These are phyloP conservation scores for Cicer cuneatum DNA, from an alignment of 306 rosid species.

Conservation along the genomic window DNA sequence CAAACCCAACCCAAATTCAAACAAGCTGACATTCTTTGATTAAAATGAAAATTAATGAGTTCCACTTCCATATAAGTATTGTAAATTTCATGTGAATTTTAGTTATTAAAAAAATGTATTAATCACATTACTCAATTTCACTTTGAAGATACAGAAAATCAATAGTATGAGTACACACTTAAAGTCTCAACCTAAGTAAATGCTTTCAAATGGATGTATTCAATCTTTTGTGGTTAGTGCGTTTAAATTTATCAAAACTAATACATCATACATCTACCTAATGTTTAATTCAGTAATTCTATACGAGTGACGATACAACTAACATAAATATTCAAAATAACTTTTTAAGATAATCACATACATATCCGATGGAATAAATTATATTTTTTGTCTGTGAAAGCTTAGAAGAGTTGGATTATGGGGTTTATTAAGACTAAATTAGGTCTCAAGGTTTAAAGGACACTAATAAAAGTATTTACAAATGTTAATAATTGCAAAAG, in stretches of 20 bases:
- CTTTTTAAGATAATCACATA: background rate
- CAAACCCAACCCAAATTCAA: background rate
- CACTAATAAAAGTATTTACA: no score
- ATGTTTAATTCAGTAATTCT: background rate
- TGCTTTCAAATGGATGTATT: slow-evolving; percentile 25
- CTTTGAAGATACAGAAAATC: slow-evolving; percentile 12
- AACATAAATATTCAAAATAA: background rate
- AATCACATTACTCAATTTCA: background rate
- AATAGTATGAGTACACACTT: slow-evolving; percentile 26
- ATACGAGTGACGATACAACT: background rate
- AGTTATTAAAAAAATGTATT: background rate
- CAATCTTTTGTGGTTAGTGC: slow-evolving; percentile 19
- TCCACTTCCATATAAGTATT: background rate
- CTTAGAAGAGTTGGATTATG: no score
- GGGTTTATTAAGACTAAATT: fast-evolving
- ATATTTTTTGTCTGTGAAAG: no score
- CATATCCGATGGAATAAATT: background rate
- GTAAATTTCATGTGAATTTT: background rate
- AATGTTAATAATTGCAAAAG: no score
- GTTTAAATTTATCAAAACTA: slow-evolving; percentile 21
- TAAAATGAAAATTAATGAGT: no score
- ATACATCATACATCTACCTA: slow-evolving; percentile 45
- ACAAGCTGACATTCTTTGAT: background rate
- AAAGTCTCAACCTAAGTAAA: slow-evolving; percentile 35
- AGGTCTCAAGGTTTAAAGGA: no score